Evolutionary conservation across 2,329 filamentous ascomycete species (phyloP), one percentile per base, ranked within the genome.

Genomic region (Ascomycota sp.): DNA sequence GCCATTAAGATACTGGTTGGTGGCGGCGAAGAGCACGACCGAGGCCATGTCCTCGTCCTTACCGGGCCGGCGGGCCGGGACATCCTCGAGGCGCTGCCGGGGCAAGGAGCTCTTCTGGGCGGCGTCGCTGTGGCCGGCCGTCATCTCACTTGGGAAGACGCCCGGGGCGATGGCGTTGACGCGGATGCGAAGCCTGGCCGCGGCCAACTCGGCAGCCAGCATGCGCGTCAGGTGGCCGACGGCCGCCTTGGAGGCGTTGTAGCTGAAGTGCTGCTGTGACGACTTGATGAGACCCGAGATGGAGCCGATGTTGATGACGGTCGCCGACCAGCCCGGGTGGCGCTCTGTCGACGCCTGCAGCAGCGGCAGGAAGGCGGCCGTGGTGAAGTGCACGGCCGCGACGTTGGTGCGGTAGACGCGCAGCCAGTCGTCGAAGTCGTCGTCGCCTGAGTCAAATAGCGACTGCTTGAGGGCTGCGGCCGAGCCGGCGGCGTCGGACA

Each of bases 331-430:
- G 35, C 58, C 59, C 5, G 44, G 39, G 37, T 58, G 51, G 1
- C 36, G 43, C 34, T 60, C 53, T 42, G 45, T 62, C 43, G 43
- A 57, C 16, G 60, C 60, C 46, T 73, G 64, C 33, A 79, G 59
- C 4, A 76, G 56, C 0, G 72, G 70, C 1, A 71, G 64, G 31
- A 77, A 62, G 0, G 69, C 64, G 33, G 72, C 62, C 0, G 72
- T 72, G 33, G 68, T 60, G 41, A 74, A 77, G 56, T 70, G 77
- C 36, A 72, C 61, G 38, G 66, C 68, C 26, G 79, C 68, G 9
- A 84, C 78, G 41, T 91, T 83, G 13, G 77, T 80, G 37, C 69
- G 67, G 58, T 77, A 84, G 0, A 70, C 68, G 29, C 65, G 54
- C n/a, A 63, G 64, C 81, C 79, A 89, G 43, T 76, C 68, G 27